A percentile compares a stretch with the other conserved stretches of the same genome.
phyloP scores from a whole-genome alignment of 2,329 filamentous ascomycete genomes.

The Fusarium phyllophilum region DNA sequence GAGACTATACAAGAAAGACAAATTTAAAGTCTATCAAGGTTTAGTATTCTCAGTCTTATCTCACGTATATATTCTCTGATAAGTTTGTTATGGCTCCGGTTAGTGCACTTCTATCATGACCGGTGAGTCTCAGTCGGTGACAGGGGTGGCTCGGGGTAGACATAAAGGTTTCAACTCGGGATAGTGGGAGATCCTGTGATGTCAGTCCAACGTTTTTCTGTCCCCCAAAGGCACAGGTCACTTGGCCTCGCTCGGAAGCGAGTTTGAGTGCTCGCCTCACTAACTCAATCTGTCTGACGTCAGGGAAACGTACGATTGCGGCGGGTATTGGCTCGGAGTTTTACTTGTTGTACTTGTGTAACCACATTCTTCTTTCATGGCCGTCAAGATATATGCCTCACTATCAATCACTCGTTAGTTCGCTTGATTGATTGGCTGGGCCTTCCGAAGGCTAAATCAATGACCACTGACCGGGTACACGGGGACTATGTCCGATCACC shows the following conservation, averaged over 20 bases:
- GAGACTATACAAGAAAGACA: too few relatives aligned
- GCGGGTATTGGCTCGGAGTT: neutral
- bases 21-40: neutral
- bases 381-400: neutral
- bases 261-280: neutral
- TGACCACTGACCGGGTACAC: neutral
- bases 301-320: neutral
- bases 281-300: neutral
- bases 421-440: neutral
- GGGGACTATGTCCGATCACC: neutral
- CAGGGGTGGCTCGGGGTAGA: neutral
- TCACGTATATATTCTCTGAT: neutral
- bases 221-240: neutral
- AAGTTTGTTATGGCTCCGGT: neutral
- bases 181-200: neutral
- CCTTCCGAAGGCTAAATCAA: neutral
- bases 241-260: neutral
- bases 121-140: neutral
- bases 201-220: neutral
- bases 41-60: neutral
- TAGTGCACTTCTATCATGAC: neutral
- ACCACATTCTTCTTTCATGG: neutral
- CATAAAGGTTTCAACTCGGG: neutral
- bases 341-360: neutral
- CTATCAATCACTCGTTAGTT: neutral